A percentile compares a stretch with the other conserved stretches of the same genome.
Evolutionary conservation across 176 grass and related monocot species (phyloP).

Genomic region (maize (Zea mays)): DNA sequence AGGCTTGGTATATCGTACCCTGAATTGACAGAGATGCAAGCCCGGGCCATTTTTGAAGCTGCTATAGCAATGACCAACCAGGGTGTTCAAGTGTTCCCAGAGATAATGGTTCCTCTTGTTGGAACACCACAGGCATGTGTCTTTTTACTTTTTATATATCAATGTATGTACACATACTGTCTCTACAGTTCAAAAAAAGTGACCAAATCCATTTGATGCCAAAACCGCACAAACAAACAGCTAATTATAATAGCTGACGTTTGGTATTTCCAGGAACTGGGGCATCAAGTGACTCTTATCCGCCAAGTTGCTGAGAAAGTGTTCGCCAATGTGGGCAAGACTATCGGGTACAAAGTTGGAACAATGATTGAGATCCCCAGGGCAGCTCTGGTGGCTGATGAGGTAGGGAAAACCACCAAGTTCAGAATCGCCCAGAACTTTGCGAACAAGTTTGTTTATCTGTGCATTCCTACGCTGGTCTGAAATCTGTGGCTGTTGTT

Average conservation of each 20-base stretch:
- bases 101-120: constrained; percentile 96
- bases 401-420: constrained; percentile 34
- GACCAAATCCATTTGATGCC: too few species aligned
- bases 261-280: constrained; percentile 58
- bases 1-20: constrained; percentile 91
- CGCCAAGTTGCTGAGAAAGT: constrained; percentile 59
- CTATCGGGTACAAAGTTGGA: constrained; percentile 78
- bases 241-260: too few species aligned
- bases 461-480: too few species aligned
- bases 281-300: constrained; percentile 72
- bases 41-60: constrained; percentile 82
- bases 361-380: constrained; percentile 97
- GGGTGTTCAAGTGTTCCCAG: constrained; percentile 77
- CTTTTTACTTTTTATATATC: too few species aligned
- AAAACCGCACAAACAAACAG: too few species aligned
- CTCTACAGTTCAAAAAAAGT: too few species aligned
- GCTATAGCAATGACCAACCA: constrained; percentile 74
- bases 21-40: constrained; percentile 90
- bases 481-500: too few species aligned
- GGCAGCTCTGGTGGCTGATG: constrained; percentile 83
- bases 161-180: too few species aligned
- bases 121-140: constrained; percentile 70
- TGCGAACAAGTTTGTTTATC: too few species aligned
- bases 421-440: too few species aligned
- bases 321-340: constrained; percentile 51